phyloP scores from a whole-genome alignment of 129 eudicot species.

The Centella asiatica region DNA sequence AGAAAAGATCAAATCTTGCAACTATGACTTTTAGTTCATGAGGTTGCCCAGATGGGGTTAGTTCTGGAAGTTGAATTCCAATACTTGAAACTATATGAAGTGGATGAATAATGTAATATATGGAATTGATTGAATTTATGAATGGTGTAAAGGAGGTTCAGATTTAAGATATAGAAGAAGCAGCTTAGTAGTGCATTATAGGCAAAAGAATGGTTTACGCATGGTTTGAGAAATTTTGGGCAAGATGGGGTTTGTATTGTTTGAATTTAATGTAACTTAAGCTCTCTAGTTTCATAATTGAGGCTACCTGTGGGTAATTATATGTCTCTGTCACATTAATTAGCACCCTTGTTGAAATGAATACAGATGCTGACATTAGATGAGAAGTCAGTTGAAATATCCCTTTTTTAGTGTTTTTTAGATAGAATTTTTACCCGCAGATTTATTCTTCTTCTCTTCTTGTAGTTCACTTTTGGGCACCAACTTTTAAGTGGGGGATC shows the following conservation, averaged over 20 bases:
- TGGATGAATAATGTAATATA: too few relatives aligned
- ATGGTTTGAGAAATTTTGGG: too few relatives aligned
- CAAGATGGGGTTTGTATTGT: too few relatives aligned
- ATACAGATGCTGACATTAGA: neutral
- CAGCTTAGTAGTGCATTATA: too few relatives aligned
- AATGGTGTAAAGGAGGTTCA: too few relatives aligned
- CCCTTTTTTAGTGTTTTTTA: neutral
- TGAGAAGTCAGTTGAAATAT: neutral
- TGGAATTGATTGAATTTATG: too few relatives aligned
- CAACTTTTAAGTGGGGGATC: slow-evolving; percentile 98
- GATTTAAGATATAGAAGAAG: too few relatives aligned
- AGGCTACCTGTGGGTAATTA: neutral
- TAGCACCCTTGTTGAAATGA: neutral
- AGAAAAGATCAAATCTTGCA: neutral
- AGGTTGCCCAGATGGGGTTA: neutral
- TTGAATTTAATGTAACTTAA: too few relatives aligned
- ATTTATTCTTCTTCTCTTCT: neutral
- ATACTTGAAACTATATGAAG: neutral
- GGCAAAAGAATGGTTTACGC: too few relatives aligned
- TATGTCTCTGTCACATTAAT: neutral
- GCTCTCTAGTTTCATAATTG: too few relatives aligned
- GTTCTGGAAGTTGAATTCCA: neutral
- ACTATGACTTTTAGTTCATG: neutral
- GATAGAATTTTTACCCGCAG: neutral
- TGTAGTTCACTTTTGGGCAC: slow-evolving; percentile 99